A percentile compares a stretch with the other conserved stretches of the same genome.
Conservation (phyloP, 1,139 yeast species). For the Kurtzmaniella quercitrusa region DNA sequence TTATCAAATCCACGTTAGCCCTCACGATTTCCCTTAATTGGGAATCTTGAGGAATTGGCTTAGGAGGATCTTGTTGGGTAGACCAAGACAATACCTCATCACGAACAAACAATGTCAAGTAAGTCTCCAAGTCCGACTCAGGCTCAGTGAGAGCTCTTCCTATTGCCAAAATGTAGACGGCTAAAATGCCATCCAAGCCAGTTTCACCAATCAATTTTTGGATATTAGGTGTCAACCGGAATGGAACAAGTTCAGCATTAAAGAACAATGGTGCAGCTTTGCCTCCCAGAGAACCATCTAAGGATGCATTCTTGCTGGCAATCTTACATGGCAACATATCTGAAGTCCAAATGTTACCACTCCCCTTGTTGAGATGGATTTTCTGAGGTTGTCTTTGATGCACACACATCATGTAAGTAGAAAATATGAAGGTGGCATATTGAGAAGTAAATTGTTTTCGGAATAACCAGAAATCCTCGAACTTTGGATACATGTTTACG, state of each 20-base stretch:
- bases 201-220: slow-evolving; percentile 93
- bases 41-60: slow-evolving; percentile 66
- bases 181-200: slow-evolving; percentile 84
- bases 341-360: slow-evolving; percentile 90
- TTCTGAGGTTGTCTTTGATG: slow-evolving; percentile 93
- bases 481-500: slow-evolving; percentile 62
- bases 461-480: slow-evolving; percentile 96
- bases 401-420: slow-evolving; percentile 93
- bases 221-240: slow-evolving; percentile 92
- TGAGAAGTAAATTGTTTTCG: slow-evolving; percentile 93
- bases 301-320: slow-evolving; percentile 56
- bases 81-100: slow-evolving; percentile 96
- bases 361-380: slow-evolving; percentile 72
- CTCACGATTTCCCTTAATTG: slow-evolving; percentile 85
- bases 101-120: slow-evolving; percentile 84
- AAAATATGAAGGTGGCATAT: slow-evolving; percentile 91
- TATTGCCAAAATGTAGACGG: slow-evolving; percentile 79
- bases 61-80: slow-evolving; percentile 69
- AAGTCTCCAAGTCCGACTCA: slow-evolving; percentile 83
- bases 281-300: slow-evolving; percentile 52
- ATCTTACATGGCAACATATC: slow-evolving; percentile 91
- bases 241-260: slow-evolving; percentile 93
- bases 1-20: slow-evolving; percentile 80
- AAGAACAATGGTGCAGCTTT: slow-evolving; percentile 83
- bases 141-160: slow-evolving; percentile 89